Evolutionary conservation across 257 asterid genomes (phyloP), one percentile per base, ranked within the genome.

Genomic region (Galeopsis tetrahit): DNA sequence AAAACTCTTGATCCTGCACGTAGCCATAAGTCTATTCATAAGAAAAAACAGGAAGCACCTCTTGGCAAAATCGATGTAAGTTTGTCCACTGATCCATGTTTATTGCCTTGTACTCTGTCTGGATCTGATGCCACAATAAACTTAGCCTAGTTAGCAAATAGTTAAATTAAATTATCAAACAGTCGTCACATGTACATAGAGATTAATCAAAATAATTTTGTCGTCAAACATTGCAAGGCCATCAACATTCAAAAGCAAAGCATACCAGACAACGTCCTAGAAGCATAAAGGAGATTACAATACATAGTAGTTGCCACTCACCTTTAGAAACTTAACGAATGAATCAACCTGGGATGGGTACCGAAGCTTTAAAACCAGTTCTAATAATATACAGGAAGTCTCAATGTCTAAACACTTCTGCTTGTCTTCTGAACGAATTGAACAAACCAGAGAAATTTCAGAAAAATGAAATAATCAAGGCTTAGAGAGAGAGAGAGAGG

Each of bases 71-170:
- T 39, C 96, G 90, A 73, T 73, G 90, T 76, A 93, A 89, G 66
- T 90, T 93, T 84, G 88, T 87, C 98, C 98, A 93, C 75, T 93
- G 98, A 83, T 93, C 98, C 95, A 87, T 63, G 80, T 89, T 93
- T 76, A 93, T 79, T 64, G 84, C 93, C 85, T 87, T 90, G 88
- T 90, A 90, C 65, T 90, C 98, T 13, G 58, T 80, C 80, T 90
- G 97, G 52, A 71, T 66, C 97, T 93, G 90, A 77, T 40, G 71
- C 21, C 49, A 70, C 56, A 73, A 67, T 33, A 80, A 66, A 68
- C 53, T 35, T 69, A 57, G 66, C 31, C 60, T 51, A 28, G 55
- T 49, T 58, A 73, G 39, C 34, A 38, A 61, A 60, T 48, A 69
- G 34, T 53, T 66, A 40, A 14, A 4, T 1, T 33, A 51, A 42